Conservation (phyloP, 129 eudicot species). For the Apium graveolens region DNA sequence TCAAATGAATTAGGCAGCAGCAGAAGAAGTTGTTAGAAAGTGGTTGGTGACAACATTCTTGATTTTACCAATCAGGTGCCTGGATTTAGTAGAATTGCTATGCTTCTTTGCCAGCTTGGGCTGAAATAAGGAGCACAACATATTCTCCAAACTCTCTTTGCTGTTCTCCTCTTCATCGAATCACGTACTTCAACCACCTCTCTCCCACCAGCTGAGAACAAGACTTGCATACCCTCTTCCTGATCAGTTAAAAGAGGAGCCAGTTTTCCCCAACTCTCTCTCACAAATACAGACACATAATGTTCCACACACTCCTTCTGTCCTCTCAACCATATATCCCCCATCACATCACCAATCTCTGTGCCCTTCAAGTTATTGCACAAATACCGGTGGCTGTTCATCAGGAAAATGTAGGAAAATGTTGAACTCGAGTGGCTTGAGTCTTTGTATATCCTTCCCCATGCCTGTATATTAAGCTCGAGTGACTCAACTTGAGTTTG, state of each 20-base stretch:
- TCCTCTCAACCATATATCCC: slow-evolving; percentile 60
- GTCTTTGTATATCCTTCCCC: slow-evolving; percentile 49
- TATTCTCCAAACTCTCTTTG: slow-evolving; percentile 44
- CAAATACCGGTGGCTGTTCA: slow-evolving; percentile 65
- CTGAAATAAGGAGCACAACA: too few species aligned
- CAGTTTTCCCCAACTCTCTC: too few species aligned
- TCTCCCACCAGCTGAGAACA: slow-evolving; percentile 42
- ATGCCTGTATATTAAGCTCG: too few species aligned
- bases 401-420: slow-evolving; percentile 55
- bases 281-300: too few species aligned
- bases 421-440: too few species aligned
- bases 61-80: slow-evolving; percentile 42
- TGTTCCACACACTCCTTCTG: too few species aligned
- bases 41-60: slow-evolving; percentile 38
- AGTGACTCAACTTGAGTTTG: slow-evolving; percentile 60
- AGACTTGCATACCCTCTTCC: slow-evolving; percentile 2
- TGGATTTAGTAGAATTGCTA: slow-evolving; percentile 23
- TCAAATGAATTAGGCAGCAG: too few species aligned
- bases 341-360: slow-evolving; percentile 72
- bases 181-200: slow-evolving; percentile 18
- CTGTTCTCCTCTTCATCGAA: slow-evolving; percentile 40
- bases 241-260: too few species aligned
- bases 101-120: too few species aligned
- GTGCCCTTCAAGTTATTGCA: slow-evolving; percentile 42
- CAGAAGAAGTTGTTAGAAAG: too few species aligned